A percentile compares a stretch with the other conserved stretches of the same genome.
Conservation (phyloP, 805 yeast genomes). For the Hagleromyces aurorensis region DNA sequence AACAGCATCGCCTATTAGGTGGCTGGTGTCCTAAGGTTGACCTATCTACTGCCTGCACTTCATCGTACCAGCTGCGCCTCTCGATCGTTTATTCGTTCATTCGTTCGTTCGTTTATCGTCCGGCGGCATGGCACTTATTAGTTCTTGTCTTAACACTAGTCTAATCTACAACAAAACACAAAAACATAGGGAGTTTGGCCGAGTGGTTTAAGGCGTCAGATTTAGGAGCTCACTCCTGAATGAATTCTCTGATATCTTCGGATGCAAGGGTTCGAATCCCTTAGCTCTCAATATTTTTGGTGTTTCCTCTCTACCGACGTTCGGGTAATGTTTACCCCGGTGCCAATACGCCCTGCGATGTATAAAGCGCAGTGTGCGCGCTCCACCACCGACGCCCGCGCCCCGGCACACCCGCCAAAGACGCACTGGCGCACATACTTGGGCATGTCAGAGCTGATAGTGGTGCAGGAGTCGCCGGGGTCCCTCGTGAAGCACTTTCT, state of each 20-base stretch:
- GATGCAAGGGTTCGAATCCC: constrained; percentile 41
- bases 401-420: not conserved
- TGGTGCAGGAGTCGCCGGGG: constrained; percentile 4
- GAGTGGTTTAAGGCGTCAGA: constrained; percentile 41
- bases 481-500: constrained; percentile 9
- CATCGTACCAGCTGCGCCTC: too few relatives aligned
- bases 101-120: too few relatives aligned
- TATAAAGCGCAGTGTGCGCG: not conserved
- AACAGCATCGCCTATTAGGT: too few relatives aligned
- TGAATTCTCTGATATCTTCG: constrained; percentile 37
- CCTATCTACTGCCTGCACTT: too few relatives aligned
- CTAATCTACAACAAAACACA: too few relatives aligned
- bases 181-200: constrained; percentile 36
- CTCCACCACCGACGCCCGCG: constrained; percentile 2
- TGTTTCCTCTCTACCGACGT: constrained; percentile 1
- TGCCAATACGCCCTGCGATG: not conserved
- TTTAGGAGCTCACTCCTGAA: constrained; percentile 28
- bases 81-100: too few relatives aligned
- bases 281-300: constrained; percentile 31
- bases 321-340: not conserved
- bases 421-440: not conserved
- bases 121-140: too few relatives aligned
- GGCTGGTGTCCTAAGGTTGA: too few relatives aligned
- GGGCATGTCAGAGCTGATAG: constrained; percentile 6
- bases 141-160: too few relatives aligned